phyloP scores from a whole-genome alignment of 2,329 filamentous ascomycete species.

The Colletotrichum siamense region DNA sequence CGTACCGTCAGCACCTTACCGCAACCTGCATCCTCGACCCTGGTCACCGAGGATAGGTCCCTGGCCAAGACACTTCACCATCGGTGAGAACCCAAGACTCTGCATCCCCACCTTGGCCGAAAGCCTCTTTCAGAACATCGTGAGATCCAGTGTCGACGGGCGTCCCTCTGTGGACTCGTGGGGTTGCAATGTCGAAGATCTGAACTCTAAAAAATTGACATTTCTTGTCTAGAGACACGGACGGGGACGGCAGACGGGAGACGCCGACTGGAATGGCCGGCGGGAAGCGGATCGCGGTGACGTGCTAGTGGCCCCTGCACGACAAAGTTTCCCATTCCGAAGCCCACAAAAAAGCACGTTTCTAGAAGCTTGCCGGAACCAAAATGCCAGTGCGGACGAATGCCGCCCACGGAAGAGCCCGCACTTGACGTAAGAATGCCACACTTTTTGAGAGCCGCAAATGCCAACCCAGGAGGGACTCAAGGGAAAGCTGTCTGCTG shows the following conservation, averaged over 20 bases:
- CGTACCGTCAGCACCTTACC: not conserved
- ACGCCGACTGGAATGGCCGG: not conserved
- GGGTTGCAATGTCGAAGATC: not conserved
- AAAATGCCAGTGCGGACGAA: not conserved
- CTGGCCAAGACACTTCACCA: not conserved
- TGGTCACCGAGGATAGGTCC: not conserved
- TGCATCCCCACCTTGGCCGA: not conserved
- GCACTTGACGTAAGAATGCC: constrained; percentile 8
- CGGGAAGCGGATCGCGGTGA: not conserved
- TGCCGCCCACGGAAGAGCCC: constrained; percentile 7
- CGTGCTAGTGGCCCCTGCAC: constrained; percentile 3
- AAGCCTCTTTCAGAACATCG: not conserved
- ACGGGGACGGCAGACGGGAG: not conserved
- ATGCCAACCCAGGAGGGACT: not conserved
- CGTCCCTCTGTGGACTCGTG: not conserved
- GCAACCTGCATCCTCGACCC: not conserved
- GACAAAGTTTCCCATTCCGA: not conserved
- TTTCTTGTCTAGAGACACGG: not conserved
- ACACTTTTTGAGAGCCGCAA: not conserved
- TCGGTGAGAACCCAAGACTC: not conserved
- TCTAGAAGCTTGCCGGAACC: constrained; percentile 7
- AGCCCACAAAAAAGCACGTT: constrained; percentile 11
- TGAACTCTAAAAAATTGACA: not conserved
- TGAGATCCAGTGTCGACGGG: not conserved
- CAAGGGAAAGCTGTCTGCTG: not conserved